Base-by-base conservation (phyloP, 2,329 filamentous ascomycete species). In the Talaromyces albobiverticillius region DNA sequence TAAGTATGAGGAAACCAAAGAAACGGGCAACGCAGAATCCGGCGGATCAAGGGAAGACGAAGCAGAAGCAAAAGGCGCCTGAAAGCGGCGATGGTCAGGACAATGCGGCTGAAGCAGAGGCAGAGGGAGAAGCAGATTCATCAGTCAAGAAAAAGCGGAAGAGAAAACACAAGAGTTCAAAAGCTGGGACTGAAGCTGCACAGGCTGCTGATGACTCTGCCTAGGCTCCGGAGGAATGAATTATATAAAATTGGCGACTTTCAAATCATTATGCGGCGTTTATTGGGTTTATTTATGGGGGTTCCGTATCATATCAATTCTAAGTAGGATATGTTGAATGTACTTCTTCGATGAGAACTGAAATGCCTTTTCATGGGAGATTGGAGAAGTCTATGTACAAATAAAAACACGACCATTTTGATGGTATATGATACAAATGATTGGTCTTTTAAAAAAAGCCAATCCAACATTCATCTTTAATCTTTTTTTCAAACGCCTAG, bases 1-100 rank as follows among this genome's bases (percentile, higher is more conserved):
- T 79, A 57, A 78, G 76, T 59, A 64, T 78, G 56, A 77, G 73
- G 64, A 79, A 77, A 61, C 65, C 74, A 25, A 77, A 76, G 64
- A 71, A 69, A 60, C 64, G 64, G 43, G 57, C 23, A 3, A 61
- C 59, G 13, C 62, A 66, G 38, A 61, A 58, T 29, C 53, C 53
- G 23, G 46, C 54, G 42, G 32, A 49, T 10, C 36, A 55, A 22
- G 52, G 58, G 25, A 52, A 60, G 50, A 52, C 59, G 45, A 60
- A 63, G 53, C 57, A 61, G 46, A 59, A 59, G 29, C 51, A 56
- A 26, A 46, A 54, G 23, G 48, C 31, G 32, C 53, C 57, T 14
- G 53, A 42, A 22, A 53, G 47, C 36, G 11, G 11, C 32, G 16
- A 36, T 16, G 50, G 45, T 20, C 40, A 53, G 26, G 13, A 50